A percentile compares a stretch with the other conserved stretches of the same genome.
These are phyloP conservation scores for Solanum stenotomum DNA, from an alignment of 257 asterid genomes.

Conservation along the genomic window DNA sequence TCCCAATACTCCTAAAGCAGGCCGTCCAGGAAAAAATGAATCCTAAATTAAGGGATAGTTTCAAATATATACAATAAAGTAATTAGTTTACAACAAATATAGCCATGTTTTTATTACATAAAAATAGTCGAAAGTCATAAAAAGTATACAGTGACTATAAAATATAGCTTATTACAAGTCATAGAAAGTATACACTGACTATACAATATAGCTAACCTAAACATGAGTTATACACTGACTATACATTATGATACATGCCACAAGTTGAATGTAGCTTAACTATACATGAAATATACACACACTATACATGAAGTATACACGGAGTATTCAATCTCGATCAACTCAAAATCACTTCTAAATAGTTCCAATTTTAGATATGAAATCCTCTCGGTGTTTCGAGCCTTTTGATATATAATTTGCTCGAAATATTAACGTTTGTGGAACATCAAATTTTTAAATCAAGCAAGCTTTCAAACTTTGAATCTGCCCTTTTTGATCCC, in stretches of 20 bases:
- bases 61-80: background rate
- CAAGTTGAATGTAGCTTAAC: background rate
- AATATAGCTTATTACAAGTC: background rate
- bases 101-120: background rate
- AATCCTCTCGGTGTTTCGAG: background rate
- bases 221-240: background rate
- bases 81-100: background rate
- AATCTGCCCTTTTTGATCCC: background rate
- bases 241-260: background rate
- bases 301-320: background rate
- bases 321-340: background rate
- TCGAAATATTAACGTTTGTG: background rate
- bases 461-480: background rate
- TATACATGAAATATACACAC: background rate
- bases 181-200: background rate
- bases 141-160: background rate
- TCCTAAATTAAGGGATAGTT: background rate
- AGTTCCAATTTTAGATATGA: background rate
- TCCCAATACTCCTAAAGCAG: background rate
- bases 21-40: background rate
- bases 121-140: background rate
- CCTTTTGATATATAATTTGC: background rate
- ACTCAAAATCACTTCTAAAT: background rate
- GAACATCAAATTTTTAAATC: background rate
- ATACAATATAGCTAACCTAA: too few species aligned